Percentiles rank a stretch among this genome's conserved stretches.
These are phyloP conservation scores for Hypericum androsaemum DNA, from an alignment of 345 rosid species.

Conservation along the genomic window DNA sequence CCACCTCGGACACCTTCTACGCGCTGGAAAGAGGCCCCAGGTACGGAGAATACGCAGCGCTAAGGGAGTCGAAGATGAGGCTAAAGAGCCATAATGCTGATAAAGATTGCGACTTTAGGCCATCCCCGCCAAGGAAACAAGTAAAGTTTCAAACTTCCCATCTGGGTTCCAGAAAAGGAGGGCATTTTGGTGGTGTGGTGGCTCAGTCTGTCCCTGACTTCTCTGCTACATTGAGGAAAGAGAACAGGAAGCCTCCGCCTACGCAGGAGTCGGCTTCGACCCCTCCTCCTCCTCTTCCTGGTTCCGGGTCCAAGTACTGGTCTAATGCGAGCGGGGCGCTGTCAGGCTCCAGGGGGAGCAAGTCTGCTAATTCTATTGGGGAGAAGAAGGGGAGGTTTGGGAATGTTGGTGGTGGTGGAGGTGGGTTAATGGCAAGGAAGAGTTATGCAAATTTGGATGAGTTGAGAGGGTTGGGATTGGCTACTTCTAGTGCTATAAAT, in stretches of 20 bases:
- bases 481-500: conserved; percentile 44
- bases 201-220: conserved; percentile 81
- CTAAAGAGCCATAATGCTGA: conserved; percentile 17
- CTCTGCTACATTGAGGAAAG: conserved; percentile 56
- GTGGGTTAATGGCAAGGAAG: conserved; percentile 42
- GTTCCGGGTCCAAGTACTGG: conserved; percentile 18
- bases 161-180: conserved; percentile 20
- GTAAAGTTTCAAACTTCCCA: conserved; percentile 39
- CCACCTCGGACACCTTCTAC: conserved; percentile 29
- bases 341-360: conserved; percentile 54
- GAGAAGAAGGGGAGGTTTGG: conserved; percentile 32
- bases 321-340: conserved; percentile 26
- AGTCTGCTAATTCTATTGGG: conserved; percentile 46
- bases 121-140: conserved; percentile 46
- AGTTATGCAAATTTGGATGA: conserved; percentile 65
- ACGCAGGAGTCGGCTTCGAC: conserved; percentile 29
- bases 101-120: conserved; percentile 23
- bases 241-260: conserved; percentile 49
- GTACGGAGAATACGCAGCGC: conserved; percentile 55
- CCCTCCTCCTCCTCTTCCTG: conserved; percentile 23
- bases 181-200: conserved; percentile 31
- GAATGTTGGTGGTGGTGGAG: conserved; percentile 9
- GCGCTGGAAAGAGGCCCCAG: conserved; percentile 76
- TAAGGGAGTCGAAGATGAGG: conserved; percentile 58
- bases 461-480: conserved; percentile 44